phyloP scores from a whole-genome alignment of 2,329 filamentous ascomycete genomes.

The Ascocoryne sarcoides region DNA sequence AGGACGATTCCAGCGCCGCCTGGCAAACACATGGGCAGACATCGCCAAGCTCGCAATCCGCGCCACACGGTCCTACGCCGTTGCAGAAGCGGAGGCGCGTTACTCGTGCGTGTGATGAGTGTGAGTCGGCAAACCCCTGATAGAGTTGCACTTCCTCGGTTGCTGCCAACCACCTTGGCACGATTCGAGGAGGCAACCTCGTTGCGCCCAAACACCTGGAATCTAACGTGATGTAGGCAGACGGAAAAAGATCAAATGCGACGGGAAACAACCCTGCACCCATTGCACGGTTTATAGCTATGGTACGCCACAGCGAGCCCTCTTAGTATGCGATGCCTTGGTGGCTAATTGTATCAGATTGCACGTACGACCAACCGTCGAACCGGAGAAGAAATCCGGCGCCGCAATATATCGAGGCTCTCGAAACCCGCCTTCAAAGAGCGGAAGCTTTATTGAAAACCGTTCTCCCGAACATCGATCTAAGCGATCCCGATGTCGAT shows the following conservation, averaged over 20 bases:
- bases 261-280: conserved; percentile 81
- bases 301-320: conserved; percentile 47
- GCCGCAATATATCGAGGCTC: conserved; percentile 64
- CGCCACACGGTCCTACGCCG: conserved; percentile 32
- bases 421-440: conserved; percentile 59
- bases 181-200: background rate
- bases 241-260: conserved; percentile 81
- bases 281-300: conserved; percentile 99
- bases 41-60: conserved; percentile 14
- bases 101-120: conserved; percentile 75
- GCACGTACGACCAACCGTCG: conserved; percentile 71
- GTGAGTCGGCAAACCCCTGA: conserved; percentile 28
- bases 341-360: conserved; percentile 40
- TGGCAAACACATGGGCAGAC: conserved; percentile 18
- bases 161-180: background rate
- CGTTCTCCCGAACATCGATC: conserved; percentile 56
- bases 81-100: conserved; percentile 71
- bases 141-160: no score
- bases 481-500: conserved; percentile 79
- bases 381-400: conserved; percentile 64
- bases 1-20: conserved; percentile 18
- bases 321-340: background rate
- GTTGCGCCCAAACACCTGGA: background rate
- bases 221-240: conserved; percentile 29
- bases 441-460: conserved; percentile 57